Evolutionary conservation across 2,329 filamentous ascomycete species (phyloP), one percentile per base, ranked within the genome.

Genomic region (Teratosphaeria epicoccoides): DNA sequence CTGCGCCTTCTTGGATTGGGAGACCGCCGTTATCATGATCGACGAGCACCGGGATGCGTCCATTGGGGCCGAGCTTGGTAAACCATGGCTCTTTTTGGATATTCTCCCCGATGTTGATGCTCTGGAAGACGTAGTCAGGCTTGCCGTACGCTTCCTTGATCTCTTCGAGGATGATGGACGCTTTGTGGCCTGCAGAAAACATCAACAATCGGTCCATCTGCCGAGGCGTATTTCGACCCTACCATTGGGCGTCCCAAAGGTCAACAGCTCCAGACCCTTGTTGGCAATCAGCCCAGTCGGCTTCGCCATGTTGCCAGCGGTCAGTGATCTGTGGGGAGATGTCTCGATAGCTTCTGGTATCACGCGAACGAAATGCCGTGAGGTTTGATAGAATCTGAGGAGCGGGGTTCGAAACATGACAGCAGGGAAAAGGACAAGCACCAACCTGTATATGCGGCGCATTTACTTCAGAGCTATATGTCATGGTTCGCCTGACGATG

Each of bases 31-130:
- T 75, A 66, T 85, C 80, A 57, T 85, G 82, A 68, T 85, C 82
- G 25, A 84, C 75, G 46, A 85, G 76, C 46, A 78, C 81, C 1
- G 82, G 81, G 58, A 84, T 84, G 14, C 81, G 75, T 2, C 82
- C 82, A 65, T 85, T 86, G 33, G 82, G 81, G 53, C 76, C 77
- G 25, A 82, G 63, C 33, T 77, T 76, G 0, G 76, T 80, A 70
- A 79, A 85, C 82, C 82, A 85, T 1, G 76, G 72, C 70, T 84
- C 75, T 66, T 85, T 85, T 44, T 85, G 83, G 24, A 81, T 76
- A 68, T 83, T 82, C 61, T 81, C 73, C 52, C 62, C 60, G 57
- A 82, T 84, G 67, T 83, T 74, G 65, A 85, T 74, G 51, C 63
- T 60, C 59, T 84, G 81, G 59, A 68, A 76, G 4, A 77, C 77